phyloP scores from a whole-genome alignment of 2,329 filamentous ascomycete species.

The Sporothrix mexicana region DNA sequence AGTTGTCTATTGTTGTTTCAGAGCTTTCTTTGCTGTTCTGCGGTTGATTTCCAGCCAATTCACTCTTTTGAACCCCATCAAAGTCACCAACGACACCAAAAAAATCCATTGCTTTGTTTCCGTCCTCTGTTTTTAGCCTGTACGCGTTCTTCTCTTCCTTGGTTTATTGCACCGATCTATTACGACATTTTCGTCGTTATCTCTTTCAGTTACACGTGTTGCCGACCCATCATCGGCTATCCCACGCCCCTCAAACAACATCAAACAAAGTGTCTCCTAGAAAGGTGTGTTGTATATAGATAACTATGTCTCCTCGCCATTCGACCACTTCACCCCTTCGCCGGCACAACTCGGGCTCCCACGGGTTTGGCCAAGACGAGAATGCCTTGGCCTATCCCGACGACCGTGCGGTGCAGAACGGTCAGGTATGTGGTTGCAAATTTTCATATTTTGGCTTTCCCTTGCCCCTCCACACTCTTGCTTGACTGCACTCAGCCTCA shows the following conservation, averaged over 20 bases:
- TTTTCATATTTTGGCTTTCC: neutral
- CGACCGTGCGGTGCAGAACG: conserved; percentile 43
- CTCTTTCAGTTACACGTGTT: conserved; percentile 34
- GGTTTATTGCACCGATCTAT: conserved; percentile 38
- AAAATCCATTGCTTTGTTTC: neutral
- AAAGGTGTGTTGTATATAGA: conserved; percentile 16
- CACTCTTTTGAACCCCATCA: conserved; percentile 7
- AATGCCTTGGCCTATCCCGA: conserved; percentile 47
- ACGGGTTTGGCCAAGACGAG: conserved; percentile 46
- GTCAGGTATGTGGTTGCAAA: conserved; percentile 42
- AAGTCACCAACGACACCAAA: neutral
- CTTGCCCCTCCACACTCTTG: neutral
- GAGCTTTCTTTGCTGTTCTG: neutral
- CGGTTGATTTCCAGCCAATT: neutral
- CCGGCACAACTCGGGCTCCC: conserved; percentile 46
- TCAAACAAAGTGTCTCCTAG: neutral
- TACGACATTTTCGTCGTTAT: conserved; percentile 37
- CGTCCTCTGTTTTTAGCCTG: neutral
- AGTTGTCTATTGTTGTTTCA: neutral
- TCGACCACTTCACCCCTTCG: conserved; percentile 52
- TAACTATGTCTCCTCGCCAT: conserved; percentile 50
- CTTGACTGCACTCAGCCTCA: neutral
- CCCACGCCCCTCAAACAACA: too few species aligned
- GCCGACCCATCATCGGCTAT: too few species aligned
- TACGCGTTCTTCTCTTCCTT: conserved; percentile 26